Base-by-base conservation (phyloP, 2,329 filamentous ascomycete genomes). In the Colletotrichum lupini region DNA sequence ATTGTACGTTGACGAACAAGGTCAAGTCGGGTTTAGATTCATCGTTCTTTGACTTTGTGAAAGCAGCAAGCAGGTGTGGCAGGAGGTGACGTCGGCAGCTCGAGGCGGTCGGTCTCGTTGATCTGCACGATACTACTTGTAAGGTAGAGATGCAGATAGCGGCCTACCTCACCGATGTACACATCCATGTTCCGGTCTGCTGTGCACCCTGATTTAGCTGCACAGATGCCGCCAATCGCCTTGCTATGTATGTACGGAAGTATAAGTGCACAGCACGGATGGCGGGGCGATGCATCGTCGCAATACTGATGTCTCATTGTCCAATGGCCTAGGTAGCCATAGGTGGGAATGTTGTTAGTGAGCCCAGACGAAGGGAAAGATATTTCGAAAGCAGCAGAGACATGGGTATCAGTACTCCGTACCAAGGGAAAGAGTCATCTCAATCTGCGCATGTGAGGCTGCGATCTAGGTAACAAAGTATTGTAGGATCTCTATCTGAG, bases 301-400 rank as follows among this genome's bases (percentile, higher is more conserved):
- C 68, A 56, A 67, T 67, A 46, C 22, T 9, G 11, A 26, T 67
- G 68, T 71, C 68, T 71, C 35, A 71, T 61, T 67, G 68, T 35
- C 63, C 32, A n/a, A 70, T 70, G 53, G 28, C n/a, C 35, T 60
- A 46, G 61, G n/a, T 32, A 32, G 8, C 30, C 30, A 9, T 32
- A 42, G 37, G 37, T 19, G 42, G 42, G 42, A n/a, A 32, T 32
- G 32, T 5, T 67, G 19, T 58, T 58, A 32, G 42, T 61, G 35
- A 63, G 62, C 24, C 12, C 14, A 53, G 37, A 11, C 22, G 30
- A 66, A 42, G 22, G 32, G 32, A 22, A 24, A 28, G n/a, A 66
- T 55, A 22, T 64, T n/a, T 64, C n/a, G 49, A 24, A 37, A 26
- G 35, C 37, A 37, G n/a, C 12, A 22, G 37, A 46, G 59, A 46